Base-by-base conservation (phyloP, 768 basidiomycete genomes). In the Tylopilus rubrobrunneus region DNA sequence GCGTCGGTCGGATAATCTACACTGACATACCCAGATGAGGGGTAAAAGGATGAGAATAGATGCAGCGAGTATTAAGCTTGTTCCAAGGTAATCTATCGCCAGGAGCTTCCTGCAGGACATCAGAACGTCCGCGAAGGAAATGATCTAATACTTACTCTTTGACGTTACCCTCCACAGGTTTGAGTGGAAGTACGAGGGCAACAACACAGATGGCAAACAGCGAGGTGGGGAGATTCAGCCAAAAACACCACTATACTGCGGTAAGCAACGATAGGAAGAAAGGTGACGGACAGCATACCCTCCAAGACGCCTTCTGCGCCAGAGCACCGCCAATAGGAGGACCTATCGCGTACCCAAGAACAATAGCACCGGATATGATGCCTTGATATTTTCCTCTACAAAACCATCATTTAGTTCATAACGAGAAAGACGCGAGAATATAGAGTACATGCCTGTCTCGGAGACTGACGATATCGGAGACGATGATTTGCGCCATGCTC, bases 351-450 rank as follows among this genome's bases (percentile, higher is more conserved):
- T 83, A 87, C 4, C 85, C 83, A 11, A 85, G 67, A 36, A 62
- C 60, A 15, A 80, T 74, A 12, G 81, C 75, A 5, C 76, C 81
- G 4, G 83, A 81, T 21, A 86, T 83, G 34, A 89, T 85, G 1
- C 88, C 88, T 60, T 87, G 85, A 61, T 88, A 90, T 70, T 89
- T 89, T 25, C 87, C 87, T 57, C 83, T 84, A 56, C 17, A 46
- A 48, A 54, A 21, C 7, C 17, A 17, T 8, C 15, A 1, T 17
- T 34, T 12, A 34, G 36, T 33, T 7, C 19, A 27, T 19, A 33
- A 25, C 47, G 28, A 42, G 7, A 27, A 48, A 3, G 2, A 21
- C 17, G 14, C 11, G 2, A 29, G 3, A 2, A 27, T 21, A 11
- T 7, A 2, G 27, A 39, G 23, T 45, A 64, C 72, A 28, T 48